phyloP scores from a whole-genome alignment of 176 grass and related monocot genomes.

The Echinochloa phyllopogon region DNA sequence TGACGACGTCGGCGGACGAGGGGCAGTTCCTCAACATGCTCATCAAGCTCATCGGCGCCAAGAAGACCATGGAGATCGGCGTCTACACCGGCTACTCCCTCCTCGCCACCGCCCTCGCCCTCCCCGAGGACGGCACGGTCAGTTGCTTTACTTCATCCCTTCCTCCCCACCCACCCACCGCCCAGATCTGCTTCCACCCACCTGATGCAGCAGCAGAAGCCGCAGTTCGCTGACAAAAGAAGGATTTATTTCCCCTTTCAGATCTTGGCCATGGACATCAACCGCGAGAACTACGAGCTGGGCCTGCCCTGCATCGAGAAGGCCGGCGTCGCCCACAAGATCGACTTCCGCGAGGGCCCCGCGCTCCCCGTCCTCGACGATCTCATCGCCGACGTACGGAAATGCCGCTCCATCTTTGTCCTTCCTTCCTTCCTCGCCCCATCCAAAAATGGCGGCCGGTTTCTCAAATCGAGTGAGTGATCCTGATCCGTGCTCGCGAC shows the following conservation, averaged over 20 bases:
- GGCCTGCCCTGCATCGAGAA: conserved; percentile 83
- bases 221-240: not conserved
- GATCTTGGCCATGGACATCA: conserved; percentile 99
- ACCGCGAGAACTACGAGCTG: conserved; percentile 93
- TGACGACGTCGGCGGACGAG: conserved; percentile 85
- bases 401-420: not conserved
- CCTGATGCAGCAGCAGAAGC: too few relatives aligned
- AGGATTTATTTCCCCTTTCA: not conserved
- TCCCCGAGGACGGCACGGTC: conserved; percentile 95
- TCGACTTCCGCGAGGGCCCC: conserved; percentile 91
- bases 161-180: too few relatives aligned
- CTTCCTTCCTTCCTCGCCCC: not conserved
- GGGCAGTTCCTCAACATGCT: conserved; percentile 90
- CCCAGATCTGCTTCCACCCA: conserved; percentile 29
- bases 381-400: conserved; percentile 64
- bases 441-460: not conserved
- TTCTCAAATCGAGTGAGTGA: too few relatives aligned
- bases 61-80: conserved; percentile 99
- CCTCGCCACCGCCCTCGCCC: conserved; percentile 89
- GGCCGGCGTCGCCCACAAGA: conserved; percentile 94
- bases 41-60: conserved; percentile 87
- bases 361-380: conserved; percentile 80
- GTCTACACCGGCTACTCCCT: conserved; percentile 99
- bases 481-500: not conserved
- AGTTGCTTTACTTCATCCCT: not conserved